Evolutionary conservation across 208 protist species (phyloP), one percentile per base, ranked within the genome.

Genomic region (Leishmania tropica): DNA sequence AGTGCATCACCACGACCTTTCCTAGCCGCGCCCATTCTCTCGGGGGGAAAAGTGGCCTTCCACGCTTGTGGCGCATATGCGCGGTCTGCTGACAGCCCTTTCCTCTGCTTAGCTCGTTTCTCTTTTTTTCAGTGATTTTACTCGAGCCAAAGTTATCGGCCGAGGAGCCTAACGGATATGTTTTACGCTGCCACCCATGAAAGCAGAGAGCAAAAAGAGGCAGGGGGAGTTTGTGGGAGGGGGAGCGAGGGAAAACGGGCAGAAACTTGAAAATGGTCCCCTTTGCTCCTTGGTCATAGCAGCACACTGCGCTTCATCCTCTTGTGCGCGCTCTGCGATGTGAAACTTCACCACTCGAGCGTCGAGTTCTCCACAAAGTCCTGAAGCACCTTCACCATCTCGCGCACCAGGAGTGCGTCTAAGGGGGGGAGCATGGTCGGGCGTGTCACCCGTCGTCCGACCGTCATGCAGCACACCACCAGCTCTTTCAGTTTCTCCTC

Each of bases 311-410:
- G 45, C 45, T 31, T 24, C 40, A 11, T 51, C 24, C n/a, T 35
- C 70, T 2, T 53, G 10, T 54, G 70, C 70, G 2, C 6, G 40
- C 8, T 15, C 70, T 74, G 11, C 2, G 45, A 53, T 17, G 15
- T 37, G 17, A 28, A 74, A 37, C 51, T n/a, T 81, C 80, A 94
- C 91, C 91, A 95, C 67, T 95, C 89, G 13, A 95, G 74, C 4
- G 88, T 89, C 40, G 85, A 68, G 72, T 81, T 88, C 70, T 78
- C 84, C 60, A 86, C 75, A 83, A 89, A 95, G 68, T 86, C 67
- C 75, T 88, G 85, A 47, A 90, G 56, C 24, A 64, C 67, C 64
- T 79, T 83, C 68, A 88, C 71, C 76, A 86, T 83, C 70, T 88
- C 82, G 21, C 79, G 76, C 72, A 87, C 73, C 51, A 58, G 42